Evolutionary conservation across 202 grass and related monocot species (phyloP), one percentile per base, ranked within the genome.

Genomic region (Brachypodium distachyon): DNA sequence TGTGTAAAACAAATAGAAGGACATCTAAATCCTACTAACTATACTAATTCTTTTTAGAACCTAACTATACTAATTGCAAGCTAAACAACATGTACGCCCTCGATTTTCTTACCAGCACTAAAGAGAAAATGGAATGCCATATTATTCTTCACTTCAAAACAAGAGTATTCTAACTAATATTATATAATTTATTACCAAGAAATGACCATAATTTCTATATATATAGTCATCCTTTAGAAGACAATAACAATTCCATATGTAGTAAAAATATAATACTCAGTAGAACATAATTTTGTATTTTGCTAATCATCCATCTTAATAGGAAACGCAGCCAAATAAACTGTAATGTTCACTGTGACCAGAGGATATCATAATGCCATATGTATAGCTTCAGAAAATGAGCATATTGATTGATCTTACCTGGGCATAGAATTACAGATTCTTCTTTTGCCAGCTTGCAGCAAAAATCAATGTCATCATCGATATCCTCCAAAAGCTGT

Each of bases 381-480:
- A n/a, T n/a, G 57, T 61, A n/a, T 32, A 32, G 0, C 14, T 41
- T 70, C n/a, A n/a, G n/a, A n/a, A 56, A 28, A 48, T 27, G 2
- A 31, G 16, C 7, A 69, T 52, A 67, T 33, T 0, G 18, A 46
- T 54, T 22, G n/a, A n/a, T n/a, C 68, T 5, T 76, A 96, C 93
- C 89, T 90, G 90, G 90, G 18, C 84, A 90, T 21, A 96, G 54
- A 27, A 96, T 88, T 23, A 96, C 86, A 0, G 90, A 88, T 18
- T 96, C 93, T 74, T 92, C 89, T 82, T 96, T 92, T 14, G 93
- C 89, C 36, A 96, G 86, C 49, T 92, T 78, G 61, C 70, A 79
- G 34, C 93, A 96, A 75, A 96, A 96, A 52, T 96, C 90, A 69
- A 96, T 74, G 76, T 96, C 93, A 22, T 92, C 87, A 31, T 61